phyloP scores from a whole-genome alignment of 345 rosid genomes.

The Brassica juncea region DNA sequence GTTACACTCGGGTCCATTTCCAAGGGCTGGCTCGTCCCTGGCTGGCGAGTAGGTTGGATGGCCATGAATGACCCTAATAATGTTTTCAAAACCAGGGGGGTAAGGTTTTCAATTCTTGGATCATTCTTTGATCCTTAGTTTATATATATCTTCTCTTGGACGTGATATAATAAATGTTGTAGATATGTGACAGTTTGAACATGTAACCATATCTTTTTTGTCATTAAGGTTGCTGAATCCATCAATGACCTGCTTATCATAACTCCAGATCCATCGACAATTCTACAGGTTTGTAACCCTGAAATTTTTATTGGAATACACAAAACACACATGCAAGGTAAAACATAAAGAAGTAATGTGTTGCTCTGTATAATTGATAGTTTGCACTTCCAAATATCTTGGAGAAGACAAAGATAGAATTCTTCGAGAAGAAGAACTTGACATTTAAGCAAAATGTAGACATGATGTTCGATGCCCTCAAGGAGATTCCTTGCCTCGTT shows the following conservation, averaged over 20 bases:
- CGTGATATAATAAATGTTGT: neutral
- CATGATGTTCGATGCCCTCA: constrained; percentile 42
- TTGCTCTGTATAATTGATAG: constrained; percentile 40
- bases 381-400: constrained; percentile 65
- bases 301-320: neutral
- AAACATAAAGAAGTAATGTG: neutral
- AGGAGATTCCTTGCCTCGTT: constrained; percentile 59
- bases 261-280: constrained; percentile 48
- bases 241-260: constrained; percentile 41
- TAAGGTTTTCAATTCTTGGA: neutral
- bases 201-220: neutral
- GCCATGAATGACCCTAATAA: constrained; percentile 44
- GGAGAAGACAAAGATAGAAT: constrained; percentile 54
- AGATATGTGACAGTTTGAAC: neutral
- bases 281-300: constrained; percentile 48
- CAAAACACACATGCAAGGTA: neutral
- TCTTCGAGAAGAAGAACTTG: constrained; percentile 47
- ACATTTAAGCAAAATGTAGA: constrained; percentile 50
- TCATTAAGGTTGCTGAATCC: constrained; percentile 45
- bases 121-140: neutral
- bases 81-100: constrained; percentile 44
- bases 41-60: constrained; percentile 67
- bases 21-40: constrained; percentile 62
- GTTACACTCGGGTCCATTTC: constrained; percentile 59
- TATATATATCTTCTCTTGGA: neutral